A percentile compares a stretch with the other conserved stretches of the same genome.
These are phyloP conservation scores for Aureobasidium leucospermi DNA, from an alignment of 2,329 filamentous ascomycete genomes.

Conservation along the genomic window DNA sequence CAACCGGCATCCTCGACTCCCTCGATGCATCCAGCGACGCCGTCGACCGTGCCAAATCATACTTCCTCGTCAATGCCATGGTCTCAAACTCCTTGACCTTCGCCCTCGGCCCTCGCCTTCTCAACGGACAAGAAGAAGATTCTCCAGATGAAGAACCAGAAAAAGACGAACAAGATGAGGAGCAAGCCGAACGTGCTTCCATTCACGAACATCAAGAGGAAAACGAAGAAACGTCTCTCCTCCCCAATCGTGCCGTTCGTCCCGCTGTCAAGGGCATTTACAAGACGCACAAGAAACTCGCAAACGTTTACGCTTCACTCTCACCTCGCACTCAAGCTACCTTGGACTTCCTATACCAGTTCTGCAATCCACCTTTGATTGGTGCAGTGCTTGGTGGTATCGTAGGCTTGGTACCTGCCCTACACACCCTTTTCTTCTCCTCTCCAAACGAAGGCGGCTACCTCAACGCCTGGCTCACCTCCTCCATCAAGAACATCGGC, in stretches of 20 bases:
- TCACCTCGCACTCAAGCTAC: constrained; percentile 32
- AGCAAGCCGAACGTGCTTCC: constrained; percentile 23
- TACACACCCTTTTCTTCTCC: constrained; percentile 57
- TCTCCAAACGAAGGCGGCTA: constrained; percentile 52
- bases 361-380: constrained; percentile 56
- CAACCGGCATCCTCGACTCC: constrained; percentile 49
- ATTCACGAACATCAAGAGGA: constrained; percentile 19
- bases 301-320: constrained; percentile 30
- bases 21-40: constrained; percentile 40
- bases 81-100: constrained; percentile 58
- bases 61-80: constrained; percentile 60
- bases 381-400: constrained; percentile 53
- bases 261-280: constrained; percentile 25
- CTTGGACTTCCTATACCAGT: constrained; percentile 39
- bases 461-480: constrained; percentile 60
- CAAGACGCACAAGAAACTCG: constrained; percentile 28
- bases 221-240: constrained; percentile 45
- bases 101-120: constrained; percentile 52
- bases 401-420: constrained; percentile 51
- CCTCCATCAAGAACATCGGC: constrained; percentile 54
- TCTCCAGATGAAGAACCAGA: constrained; percentile 25
- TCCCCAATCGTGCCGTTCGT: constrained; percentile 35
- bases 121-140: constrained; percentile 42
- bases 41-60: constrained; percentile 54
- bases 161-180: constrained; percentile 19